Percentiles rank a stretch among this genome's conserved stretches.
phyloP scores from a whole-genome alignment of 2,329 filamentous ascomycete species.

The Penicillium concentricum region DNA sequence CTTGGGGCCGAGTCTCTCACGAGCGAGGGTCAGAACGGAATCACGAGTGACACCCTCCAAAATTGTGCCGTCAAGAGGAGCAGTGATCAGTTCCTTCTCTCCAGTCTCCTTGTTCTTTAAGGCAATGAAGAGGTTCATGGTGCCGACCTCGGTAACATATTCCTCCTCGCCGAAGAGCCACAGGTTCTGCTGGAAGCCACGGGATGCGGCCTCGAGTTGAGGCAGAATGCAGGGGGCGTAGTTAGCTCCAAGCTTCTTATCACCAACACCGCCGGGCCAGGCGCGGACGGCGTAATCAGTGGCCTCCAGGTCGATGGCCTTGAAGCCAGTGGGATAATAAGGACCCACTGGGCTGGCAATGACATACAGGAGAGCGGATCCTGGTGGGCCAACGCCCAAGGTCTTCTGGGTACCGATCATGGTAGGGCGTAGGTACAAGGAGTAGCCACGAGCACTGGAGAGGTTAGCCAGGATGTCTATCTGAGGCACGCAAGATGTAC shows the following conservation, averaged over 20 bases:
- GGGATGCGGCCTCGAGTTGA: constrained; percentile 83
- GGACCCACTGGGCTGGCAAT: constrained; percentile 96
- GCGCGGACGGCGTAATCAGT: constrained; percentile 95
- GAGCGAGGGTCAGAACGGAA: constrained; percentile 80
- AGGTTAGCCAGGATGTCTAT: constrained; percentile 8
- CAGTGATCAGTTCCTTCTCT: constrained; percentile 89
- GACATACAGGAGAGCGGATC: constrained; percentile 86
- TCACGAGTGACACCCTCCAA: constrained; percentile 93
- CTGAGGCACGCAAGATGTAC: constrained; percentile 20
- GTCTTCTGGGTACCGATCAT: constrained; percentile 97
- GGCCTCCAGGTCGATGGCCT: constrained; percentile 90
- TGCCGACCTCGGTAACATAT: constrained; percentile 94
- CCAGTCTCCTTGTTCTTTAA: constrained; percentile 83
- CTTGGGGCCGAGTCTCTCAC: constrained; percentile 76
- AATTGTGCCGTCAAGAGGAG: constrained; percentile 93
- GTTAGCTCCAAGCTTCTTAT: constrained; percentile 98
- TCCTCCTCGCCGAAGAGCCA: constrained; percentile 97
- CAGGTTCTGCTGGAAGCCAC: constrained; percentile 96
- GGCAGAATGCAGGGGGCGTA: constrained; percentile 99
- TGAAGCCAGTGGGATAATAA: constrained; percentile 98
- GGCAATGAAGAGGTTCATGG: constrained; percentile 96
- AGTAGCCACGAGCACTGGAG: constrained; percentile 70
- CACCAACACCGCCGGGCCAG: constrained; percentile 95
- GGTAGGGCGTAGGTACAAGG: constrained; percentile 90
- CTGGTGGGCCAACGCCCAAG: constrained; percentile 87